These are phyloP conservation scores for Trichoderma sp. DNA, from an alignment of 2,329 filamentous ascomycete species.

Conservation along the genomic window DNA sequence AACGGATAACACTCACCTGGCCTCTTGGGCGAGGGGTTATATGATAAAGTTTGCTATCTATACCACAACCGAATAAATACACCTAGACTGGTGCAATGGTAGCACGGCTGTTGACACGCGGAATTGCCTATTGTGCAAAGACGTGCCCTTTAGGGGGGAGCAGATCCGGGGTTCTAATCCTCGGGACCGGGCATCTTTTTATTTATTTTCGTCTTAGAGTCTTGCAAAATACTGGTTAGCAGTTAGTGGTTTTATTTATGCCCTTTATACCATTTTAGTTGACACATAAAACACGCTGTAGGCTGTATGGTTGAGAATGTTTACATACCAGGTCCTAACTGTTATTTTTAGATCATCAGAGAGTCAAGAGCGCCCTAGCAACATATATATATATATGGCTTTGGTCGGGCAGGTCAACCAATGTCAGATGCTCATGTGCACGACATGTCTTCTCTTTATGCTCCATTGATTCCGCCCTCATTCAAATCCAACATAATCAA, in stretches of 20 bases:
- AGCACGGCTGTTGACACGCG: not conserved
- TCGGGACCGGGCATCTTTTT: not conserved
- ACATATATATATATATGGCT: too few relatives aligned
- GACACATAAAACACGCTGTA: too few relatives aligned
- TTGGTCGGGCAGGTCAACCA: too few relatives aligned
- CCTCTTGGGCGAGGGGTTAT: not conserved
- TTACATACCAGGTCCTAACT: too few relatives aligned
- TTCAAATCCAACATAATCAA: too few relatives aligned
- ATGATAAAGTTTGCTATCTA: not conserved
- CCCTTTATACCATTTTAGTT: too few relatives aligned
- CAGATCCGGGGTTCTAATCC: not conserved
- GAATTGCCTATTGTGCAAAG: not conserved
- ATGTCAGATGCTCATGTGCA: too few relatives aligned
- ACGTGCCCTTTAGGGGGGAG: not conserved
- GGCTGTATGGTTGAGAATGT: too few relatives aligned
- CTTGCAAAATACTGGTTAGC: not conserved
- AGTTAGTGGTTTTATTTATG: not conserved
- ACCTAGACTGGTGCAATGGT: not conserved
- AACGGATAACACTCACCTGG: not conserved
- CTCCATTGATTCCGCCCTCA: too few relatives aligned
- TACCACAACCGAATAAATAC: not conserved
- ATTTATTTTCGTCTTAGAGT: not conserved
- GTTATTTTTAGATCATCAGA: too few relatives aligned
- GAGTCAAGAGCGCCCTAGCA: too few relatives aligned
- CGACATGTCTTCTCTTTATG: too few relatives aligned